phyloP scores from a whole-genome alignment of 164 flowering plant species.

The Vitis vinifera region ASM3070453v1 NC_081815.1:10148001-10148500 shows the following conservation, averaged over 20 bases:
- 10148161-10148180: constrained; percentile 23
- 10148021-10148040: neutral
- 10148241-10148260: constrained; percentile 89
- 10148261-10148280: constrained; percentile 86
- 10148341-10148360: constrained; percentile 70
- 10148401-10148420: too few species aligned
- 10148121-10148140: neutral
- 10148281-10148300: constrained; percentile 89
- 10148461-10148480: too few species aligned
- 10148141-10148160: neutral
- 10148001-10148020: constrained; percentile 11
- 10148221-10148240: constrained; percentile 87
- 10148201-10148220: constrained; percentile 75
- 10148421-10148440: too few species aligned
- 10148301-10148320: constrained; percentile 91
- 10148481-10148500: too few species aligned
- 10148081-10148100: neutral
- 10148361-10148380: neutral
- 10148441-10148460: too few species aligned
- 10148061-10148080: neutral
- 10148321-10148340: constrained; percentile 90
- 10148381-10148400: too few species aligned
- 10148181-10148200: constrained; percentile 86
- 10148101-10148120: neutral
- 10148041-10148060: neutral